Base-by-base conservation (phyloP, 179 eudicot genomes). In the Camellia oleifera region DNA sequence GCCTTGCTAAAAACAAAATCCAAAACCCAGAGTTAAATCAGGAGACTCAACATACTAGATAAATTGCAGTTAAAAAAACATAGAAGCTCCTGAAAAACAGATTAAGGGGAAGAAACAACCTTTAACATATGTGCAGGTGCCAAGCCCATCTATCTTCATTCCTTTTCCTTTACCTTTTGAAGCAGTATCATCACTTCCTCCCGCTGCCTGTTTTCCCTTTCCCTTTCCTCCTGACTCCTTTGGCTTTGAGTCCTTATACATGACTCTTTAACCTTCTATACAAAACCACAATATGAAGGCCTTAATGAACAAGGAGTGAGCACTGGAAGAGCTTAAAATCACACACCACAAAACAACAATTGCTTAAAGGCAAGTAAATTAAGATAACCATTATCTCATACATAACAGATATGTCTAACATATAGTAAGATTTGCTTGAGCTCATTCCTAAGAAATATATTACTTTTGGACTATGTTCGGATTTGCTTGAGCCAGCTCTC, bases 91-190 rank as follows among this genome's bases (percentile, higher is more conserved):
- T 42, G 0, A 65, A 54, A 63, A 72, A 52, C 12, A 48, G 11
- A 69, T 17, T 26, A 52, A 17, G 26, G 65, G 12, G 72, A 17
- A 64, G 75, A 74, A 64, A 60, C 73, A 42, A 95, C 99, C 99
- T 92, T 95, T 95, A 69, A 95, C 99, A 84, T 94, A 95, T 61
- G 94, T 87, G 90, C 99, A 95, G 80, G 99, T 95, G 76, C 99
- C 94, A 74, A 95, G 98, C 77, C 97, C 94, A 86, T 95, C 94
- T 32, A 80, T 72, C 77, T 91, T 91, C 58, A 85, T 91, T 60
- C 82, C 93, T 88, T 95, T 95, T 11, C 95, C 99, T 87, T 94
- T 93, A 63, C 94, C 96, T 84, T 93, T 93, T 52, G 97, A 86
- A 80, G 83, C 96, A 85, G 88, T 79, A 40, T 90, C 96, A 32